Evolutionary conservation across 192 early-diverging fungal genomes (phyloP), one percentile per base, ranked within the genome.

Genomic region (Spizellomyces punctatus): DNA sequence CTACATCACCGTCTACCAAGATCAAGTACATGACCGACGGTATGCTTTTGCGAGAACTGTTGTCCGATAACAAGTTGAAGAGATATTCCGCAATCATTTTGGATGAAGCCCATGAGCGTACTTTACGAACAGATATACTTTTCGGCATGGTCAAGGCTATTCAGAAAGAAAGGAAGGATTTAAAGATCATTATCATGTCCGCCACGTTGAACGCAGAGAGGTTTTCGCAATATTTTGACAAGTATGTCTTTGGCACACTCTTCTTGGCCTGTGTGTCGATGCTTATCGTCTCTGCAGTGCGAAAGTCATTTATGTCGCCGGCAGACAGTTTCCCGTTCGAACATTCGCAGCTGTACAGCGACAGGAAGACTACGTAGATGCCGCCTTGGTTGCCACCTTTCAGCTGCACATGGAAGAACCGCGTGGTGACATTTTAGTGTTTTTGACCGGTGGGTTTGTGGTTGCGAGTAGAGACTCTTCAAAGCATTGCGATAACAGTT

Each of bases 71-170:
- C 16, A 58, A 94, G 61, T 74, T 99, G 8, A 67, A 79, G 2
- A 74, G 85, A 43, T 99, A 99, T 78, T 88, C 89, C 43, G 91
- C 92, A 8, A 89, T 99, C 69, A 86, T 99, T 41, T 74, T 99
- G 46, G 97, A 99, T 69, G 97, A 99, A 75, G 97, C 97, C 0
- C 98, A 99, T 76, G 98, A 99, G 79, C 89, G 98, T n/a, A 97
- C 93, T 0, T 67, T 99, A 72, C 83, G 98, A 21, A 99, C 98
- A 0, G 98, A 99, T 77, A 92, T 99, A 52, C 72, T 99, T 44
- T 94, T 99, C 80, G 98, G 95, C 8, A 94, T 95, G 92, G 83
- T 97, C 16, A 95, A 95, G 74, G 88, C 83, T 6, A 95, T 96
- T 27, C 93, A 94, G 76, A 77, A 86, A 61, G 81, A 86, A 46